Evolutionary conservation across 108 stramenopile species (phyloP).

Genomic region (Parietichytrium sp.): DNA sequence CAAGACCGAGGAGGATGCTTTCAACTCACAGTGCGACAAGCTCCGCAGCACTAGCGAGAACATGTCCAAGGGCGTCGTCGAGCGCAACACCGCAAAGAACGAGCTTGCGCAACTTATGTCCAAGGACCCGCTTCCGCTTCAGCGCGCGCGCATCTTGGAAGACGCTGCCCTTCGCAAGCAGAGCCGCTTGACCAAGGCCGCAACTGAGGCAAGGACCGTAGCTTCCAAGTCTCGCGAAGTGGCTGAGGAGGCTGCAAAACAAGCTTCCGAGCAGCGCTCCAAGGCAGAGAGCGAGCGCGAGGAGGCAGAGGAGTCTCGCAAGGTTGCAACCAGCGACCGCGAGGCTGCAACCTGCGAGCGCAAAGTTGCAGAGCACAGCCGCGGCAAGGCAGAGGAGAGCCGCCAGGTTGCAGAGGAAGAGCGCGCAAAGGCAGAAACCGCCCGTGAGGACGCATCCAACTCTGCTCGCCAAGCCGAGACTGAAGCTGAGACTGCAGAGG

Average conservation of each 20-base stretch:
- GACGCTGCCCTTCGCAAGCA: constrained; percentile 44
- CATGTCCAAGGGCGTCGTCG: constrained; percentile 6
- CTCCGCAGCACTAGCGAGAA: constrained; percentile 22
- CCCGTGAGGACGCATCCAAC: constrained; percentile 3
- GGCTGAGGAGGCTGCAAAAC: background rate
- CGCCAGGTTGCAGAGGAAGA: constrained; percentile 33
- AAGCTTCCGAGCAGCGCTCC: background rate
- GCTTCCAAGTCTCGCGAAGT: background rate
- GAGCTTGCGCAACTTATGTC: constrained; percentile 37
- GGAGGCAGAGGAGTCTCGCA: background rate
- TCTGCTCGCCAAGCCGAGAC: constrained; percentile 9
- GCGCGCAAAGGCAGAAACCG: background rate
- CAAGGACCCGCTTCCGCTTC: constrained; percentile 42
- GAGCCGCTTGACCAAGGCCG: constrained; percentile 27
- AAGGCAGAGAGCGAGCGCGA: background rate
- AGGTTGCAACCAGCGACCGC: background rate
- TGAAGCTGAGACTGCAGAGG: constrained; percentile 37
- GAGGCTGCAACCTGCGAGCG: background rate
- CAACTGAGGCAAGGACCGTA: background rate
- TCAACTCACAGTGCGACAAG: constrained; percentile 3
- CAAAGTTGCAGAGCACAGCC: constrained; percentile 37
- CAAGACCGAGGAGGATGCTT: constrained; percentile 31
- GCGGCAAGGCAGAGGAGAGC: background rate
- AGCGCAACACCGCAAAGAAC: constrained; percentile 41
- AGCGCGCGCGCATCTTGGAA: constrained; percentile 34